Evolutionary conservation across 805 yeast species (phyloP), one percentile per base, ranked within the genome.

Genomic region (Yarrowia osloensis): DNA sequence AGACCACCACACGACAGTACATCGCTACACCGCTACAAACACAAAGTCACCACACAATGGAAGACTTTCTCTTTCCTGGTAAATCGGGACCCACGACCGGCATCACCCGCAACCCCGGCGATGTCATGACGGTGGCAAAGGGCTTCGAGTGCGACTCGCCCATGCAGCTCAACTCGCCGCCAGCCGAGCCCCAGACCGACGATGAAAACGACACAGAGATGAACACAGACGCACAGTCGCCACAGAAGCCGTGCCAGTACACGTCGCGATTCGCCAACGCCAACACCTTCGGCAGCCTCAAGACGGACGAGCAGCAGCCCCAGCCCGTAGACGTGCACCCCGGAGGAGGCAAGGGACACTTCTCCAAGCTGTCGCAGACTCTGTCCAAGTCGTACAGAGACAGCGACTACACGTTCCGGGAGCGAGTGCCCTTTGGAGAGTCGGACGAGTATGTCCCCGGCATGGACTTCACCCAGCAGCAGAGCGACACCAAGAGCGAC

Each of bases 401-500:
- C 28, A 57, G 49, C 3, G 63, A 61, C 42, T 61, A 61, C 54
- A 61, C 66, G 13, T 44, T 61, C 33, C 40, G 54, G 28, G 66
- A 46, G 29, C 54, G 54, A 4, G 66, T 61, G 24, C 66, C 66
- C n/a, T 44, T 44, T 44, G 52, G 66, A 29, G 52, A 61, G 33
- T 61, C 66, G 19, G 66, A 61, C 42, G 66, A 61, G 22, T 61
- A 61, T 29, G 66, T 61, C 24, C 66, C 66, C 9, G 66, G 66
- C 21, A 46, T 61, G 66, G 66, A 61, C 42, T 61, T 61, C 54
- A 61, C 66, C 54, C 66, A 46, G 42, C 52, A 59, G 29, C 62
- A 54, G 46, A 21, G 21, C 22, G 65, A 59, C 37, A 49, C 17
- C 55, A 59, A 33, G 40, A 59, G 33, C 24, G 52, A 42, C 40